Evolutionary conservation across 805 yeast species (phyloP).

Genomic region (Metschnikowia gelsemii): DNA sequence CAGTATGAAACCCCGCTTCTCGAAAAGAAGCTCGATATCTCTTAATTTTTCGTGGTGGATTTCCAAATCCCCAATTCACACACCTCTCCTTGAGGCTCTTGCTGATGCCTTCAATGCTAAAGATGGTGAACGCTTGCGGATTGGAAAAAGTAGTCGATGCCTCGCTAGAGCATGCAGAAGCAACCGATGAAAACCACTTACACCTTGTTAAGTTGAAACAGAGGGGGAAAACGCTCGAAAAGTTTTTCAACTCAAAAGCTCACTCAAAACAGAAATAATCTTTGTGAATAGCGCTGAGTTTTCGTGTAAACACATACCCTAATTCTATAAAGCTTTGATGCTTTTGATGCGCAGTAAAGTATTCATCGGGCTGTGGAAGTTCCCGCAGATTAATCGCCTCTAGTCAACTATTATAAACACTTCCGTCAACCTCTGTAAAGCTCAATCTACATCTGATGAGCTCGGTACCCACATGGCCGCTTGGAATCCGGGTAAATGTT

Average conservation of each 20-base stretch:
- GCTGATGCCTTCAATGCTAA: constrained; percentile 87
- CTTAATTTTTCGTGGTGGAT: too few species aligned
- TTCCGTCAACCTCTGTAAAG: too few species aligned
- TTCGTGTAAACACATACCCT: constrained; percentile 3
- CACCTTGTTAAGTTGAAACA: constrained; percentile 55
- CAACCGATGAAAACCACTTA: constrained; percentile 34
- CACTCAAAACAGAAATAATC: constrained; percentile 16
- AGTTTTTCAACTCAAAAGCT: constrained; percentile 50
- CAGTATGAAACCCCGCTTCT: too few species aligned
- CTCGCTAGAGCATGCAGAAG: constrained; percentile 19
- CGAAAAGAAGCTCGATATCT: too few species aligned
- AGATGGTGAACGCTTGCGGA: constrained; percentile 59
- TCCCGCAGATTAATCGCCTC: too few species aligned
- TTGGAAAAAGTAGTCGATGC: constrained; percentile 37
- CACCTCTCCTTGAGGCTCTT: constrained; percentile 85
- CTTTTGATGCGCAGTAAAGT: too few species aligned
- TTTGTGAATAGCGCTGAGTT: constrained; percentile 2
- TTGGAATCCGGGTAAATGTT: too few species aligned
- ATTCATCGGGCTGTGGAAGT: too few species aligned
- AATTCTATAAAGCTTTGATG: too few species aligned
- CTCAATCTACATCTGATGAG: too few species aligned
- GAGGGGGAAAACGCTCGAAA: constrained; percentile 57
- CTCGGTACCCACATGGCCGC: too few species aligned
- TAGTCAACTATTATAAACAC: too few species aligned
- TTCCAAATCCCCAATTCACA: constrained; percentile 81